Conservation (phyloP, 495 filamentous ascomycete species). For the Lentithecium fluviatile region DNA sequence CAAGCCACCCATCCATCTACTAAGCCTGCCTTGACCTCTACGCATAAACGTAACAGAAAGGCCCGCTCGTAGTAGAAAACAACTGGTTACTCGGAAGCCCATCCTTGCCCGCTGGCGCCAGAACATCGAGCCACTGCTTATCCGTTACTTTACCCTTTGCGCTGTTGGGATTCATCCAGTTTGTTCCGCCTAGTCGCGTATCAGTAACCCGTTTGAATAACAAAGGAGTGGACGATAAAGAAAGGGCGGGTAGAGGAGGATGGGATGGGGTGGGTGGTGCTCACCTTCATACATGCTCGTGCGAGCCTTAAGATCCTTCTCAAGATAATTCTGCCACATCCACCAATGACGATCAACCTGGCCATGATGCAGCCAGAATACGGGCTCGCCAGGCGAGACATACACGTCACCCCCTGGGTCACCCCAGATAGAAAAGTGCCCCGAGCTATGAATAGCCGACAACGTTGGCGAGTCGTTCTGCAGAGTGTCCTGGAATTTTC, state of each 20-base stretch:
- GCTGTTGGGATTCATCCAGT: conserved; percentile 28
- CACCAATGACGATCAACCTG: conserved; percentile 35
- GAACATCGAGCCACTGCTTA: conserved; percentile 28
- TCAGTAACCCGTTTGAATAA: background rate
- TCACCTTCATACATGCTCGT: conserved; percentile 22
- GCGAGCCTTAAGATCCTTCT: conserved; percentile 15
- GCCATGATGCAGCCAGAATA: conserved; percentile 33
- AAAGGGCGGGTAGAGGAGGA: too few species aligned
- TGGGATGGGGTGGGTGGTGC: too few species aligned
- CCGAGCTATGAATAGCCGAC: conserved; percentile 17
- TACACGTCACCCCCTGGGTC: conserved; percentile 31
- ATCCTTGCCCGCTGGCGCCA: conserved; percentile 18
- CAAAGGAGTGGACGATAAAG: too few species aligned
- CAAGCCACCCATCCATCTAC: too few species aligned
- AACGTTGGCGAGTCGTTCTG: conserved; percentile 18
- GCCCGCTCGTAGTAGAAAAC: conserved; percentile 28
- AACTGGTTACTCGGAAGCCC: conserved; percentile 26
- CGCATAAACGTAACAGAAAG: conserved; percentile 33
- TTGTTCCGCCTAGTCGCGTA: conserved; percentile 14
- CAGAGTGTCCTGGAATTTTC: conserved; percentile 26
- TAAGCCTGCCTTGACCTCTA: too few species aligned
- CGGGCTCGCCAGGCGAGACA: conserved; percentile 24
- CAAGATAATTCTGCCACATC: conserved; percentile 32
- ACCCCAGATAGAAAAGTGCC: conserved; percentile 34
- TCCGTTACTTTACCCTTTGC: conserved; percentile 28